Evolutionary conservation across 2,329 filamentous ascomycete species (phyloP), one percentile per base, ranked within the genome.

Genomic region (Penicillium sp.): DNA sequence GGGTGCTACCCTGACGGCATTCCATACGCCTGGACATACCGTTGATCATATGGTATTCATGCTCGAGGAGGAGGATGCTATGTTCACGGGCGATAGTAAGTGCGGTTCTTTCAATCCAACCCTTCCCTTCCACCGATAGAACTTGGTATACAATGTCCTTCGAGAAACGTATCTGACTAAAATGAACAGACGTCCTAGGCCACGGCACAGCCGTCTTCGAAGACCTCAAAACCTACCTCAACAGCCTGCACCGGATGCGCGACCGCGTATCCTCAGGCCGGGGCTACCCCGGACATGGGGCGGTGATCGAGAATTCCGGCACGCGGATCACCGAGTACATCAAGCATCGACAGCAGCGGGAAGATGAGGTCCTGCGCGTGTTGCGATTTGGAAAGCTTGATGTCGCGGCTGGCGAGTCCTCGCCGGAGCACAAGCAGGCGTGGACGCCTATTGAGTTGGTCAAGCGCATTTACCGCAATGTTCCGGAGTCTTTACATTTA

Each of bases 201-300:
- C 89, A 96, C 58, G 91, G 91, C 13, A 95, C 90, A 2, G 86
- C 89, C 4, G 90, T 94, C 0, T 95, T 95, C 63, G 90, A 95
- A 71, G 85, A 94, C 61, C 79, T 96, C 9, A 72, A 76, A 1
- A 76, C 78, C 0, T 96, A 95, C 69, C 77, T 95, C 60, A 69
- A 72, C 20, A 90, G 85, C 57, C 78, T 96, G 13, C 79, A 85
- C 38, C 80, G 80, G 61, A 94, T 96, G 90, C 78, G 80, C 44
- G 72, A 74, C 22, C 76, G 90, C 64, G 74, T 71, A 10, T 39
- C 53, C 40, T 63, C 73, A 0, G 88, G 89, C 1, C 79, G 84
- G 46, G 91, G 87, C 2, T 97, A 96, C 71, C 93, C 94, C 0
- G 93, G 90, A 4, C 94, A 99, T 68, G 94, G 94, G 0, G 82